Base-by-base conservation (phyloP, 805 yeast species). In the Wickerhamomyces xylosicus region DNA sequence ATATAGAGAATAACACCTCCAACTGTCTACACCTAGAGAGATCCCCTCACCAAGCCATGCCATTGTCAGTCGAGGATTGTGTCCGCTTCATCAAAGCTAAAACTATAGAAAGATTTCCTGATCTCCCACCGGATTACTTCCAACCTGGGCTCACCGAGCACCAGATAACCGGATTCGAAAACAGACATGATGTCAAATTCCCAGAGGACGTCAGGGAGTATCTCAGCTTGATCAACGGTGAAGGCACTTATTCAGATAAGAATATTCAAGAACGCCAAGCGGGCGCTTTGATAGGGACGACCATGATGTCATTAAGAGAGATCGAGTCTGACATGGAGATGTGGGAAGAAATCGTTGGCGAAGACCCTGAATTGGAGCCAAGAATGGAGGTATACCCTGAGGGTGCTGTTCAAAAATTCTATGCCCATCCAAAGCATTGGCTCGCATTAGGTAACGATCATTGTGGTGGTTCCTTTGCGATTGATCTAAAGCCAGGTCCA, bases 401-500 rank as follows among this genome's bases (percentile, higher is more conserved):
- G 32, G 45, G 34, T 20, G 38, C 37, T 5, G 43, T 43, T 4
- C n/a, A 37, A 4, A 36, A 33, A 2, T 22, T 19, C 4, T 43
- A 43, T 21, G 44, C 37, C 13, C 43, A 42, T 15, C 19, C 40
- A 19, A 14, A 39, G 11, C 25, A 41, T 20, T 45, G 48, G 48
- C 15, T 43, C 3, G 48, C 45, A 8, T 27, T 45, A 22, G 34
- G 41, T 6, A 34, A 27, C 14, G 48, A 45, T 41, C 47, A 47
- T 3, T 35, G 40, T 34, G 48, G 48, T n/a, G 43, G 43, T 17
- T 43, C 47, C 28, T 41, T 45, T 19, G 48, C 47, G 2, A 18
- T 45, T 15, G 48, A 45, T 22, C 36, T 45, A 8, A 36, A 39
- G 14, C 48, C 48, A 2, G 48, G 48, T 17, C 46, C 43, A 17